Percentiles rank a stretch among this genome's conserved stretches.
Evolutionary conservation across 2,329 filamentous ascomycete genomes (phyloP).

Genomic region (Talaromyces sp.): DNA sequence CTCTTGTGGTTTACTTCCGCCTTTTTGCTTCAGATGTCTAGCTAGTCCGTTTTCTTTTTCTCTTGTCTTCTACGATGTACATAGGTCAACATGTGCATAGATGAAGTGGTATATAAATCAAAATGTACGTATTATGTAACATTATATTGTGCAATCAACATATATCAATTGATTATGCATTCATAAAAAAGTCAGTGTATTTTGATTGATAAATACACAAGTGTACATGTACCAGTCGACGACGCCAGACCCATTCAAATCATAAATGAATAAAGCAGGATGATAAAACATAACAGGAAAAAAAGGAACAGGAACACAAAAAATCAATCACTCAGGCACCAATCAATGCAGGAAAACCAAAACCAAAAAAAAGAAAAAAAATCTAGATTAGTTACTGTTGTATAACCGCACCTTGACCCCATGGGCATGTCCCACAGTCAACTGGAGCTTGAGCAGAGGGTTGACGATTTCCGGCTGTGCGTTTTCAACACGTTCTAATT

Average conservation of each 20-base stretch:
- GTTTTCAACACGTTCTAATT: conserved; percentile 46
- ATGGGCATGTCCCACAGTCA: conserved; percentile 4
- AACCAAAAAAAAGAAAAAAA: background rate
- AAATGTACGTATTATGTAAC: conserved; percentile 1
- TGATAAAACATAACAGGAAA: background rate
- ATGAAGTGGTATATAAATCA: conserved; percentile 2
- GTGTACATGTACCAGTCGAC: no score
- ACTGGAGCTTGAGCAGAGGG: background rate
- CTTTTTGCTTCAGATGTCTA: background rate
- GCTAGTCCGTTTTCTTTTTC: background rate
- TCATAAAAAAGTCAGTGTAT: no score
- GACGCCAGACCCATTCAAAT: background rate
- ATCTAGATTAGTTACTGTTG: background rate
- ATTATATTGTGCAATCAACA: background rate
- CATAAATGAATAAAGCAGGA: background rate
- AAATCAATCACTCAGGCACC: background rate
- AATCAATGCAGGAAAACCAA: background rate
- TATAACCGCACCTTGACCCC: conserved; percentile 5
- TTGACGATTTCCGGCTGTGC: conserved; percentile 7
- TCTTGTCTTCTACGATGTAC: background rate
- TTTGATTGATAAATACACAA: no score
- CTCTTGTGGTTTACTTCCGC: background rate
- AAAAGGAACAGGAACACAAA: no score
- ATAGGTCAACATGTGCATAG: background rate
- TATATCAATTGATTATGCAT: no score